These are phyloP conservation scores for Saururus chinensis DNA, from an alignment of 164 flowering plant species.

Conservation along the genomic window DNA sequence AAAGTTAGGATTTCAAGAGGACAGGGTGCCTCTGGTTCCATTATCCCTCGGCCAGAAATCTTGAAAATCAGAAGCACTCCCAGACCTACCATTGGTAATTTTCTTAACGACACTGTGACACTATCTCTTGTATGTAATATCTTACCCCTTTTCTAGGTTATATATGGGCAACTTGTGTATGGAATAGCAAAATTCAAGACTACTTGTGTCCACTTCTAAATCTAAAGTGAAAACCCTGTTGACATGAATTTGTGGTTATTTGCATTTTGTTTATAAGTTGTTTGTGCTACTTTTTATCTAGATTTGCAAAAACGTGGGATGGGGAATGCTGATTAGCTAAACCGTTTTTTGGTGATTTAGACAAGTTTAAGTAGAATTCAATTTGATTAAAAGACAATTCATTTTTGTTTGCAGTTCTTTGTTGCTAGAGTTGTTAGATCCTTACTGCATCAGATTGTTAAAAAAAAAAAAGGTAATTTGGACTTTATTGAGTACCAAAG, in stretches of 20 bases:
- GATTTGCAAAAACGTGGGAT: not conserved
- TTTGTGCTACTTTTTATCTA: not conserved
- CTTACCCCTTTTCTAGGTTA: not conserved
- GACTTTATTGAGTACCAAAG: too few species aligned
- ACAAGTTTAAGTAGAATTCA: not conserved
- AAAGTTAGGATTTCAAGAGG: constrained; percentile 88
- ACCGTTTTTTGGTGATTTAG: not conserved
- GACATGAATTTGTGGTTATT: too few species aligned
- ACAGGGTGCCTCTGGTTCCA: constrained; percentile 71
- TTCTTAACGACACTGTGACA: not conserved
- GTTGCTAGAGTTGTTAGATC: too few species aligned
- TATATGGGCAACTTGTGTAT: not conserved
- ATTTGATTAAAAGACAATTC: not conserved
- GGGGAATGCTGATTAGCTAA: not conserved
- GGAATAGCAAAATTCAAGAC: not conserved
- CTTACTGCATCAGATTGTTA: too few species aligned
- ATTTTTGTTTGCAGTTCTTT: not conserved
- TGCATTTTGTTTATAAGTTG: not conserved
- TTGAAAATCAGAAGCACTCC: constrained; percentile 76
- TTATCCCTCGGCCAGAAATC: constrained; percentile 95
- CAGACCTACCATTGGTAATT: constrained; percentile 57
- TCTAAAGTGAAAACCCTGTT: too few species aligned
- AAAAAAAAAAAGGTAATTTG: too few species aligned
- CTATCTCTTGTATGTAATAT: not conserved
- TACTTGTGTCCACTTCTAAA: too few species aligned